These are phyloP conservation scores for Rusavskia elegans DNA, from an alignment of 495 filamentous ascomycete genomes.

Conservation along the genomic window DNA sequence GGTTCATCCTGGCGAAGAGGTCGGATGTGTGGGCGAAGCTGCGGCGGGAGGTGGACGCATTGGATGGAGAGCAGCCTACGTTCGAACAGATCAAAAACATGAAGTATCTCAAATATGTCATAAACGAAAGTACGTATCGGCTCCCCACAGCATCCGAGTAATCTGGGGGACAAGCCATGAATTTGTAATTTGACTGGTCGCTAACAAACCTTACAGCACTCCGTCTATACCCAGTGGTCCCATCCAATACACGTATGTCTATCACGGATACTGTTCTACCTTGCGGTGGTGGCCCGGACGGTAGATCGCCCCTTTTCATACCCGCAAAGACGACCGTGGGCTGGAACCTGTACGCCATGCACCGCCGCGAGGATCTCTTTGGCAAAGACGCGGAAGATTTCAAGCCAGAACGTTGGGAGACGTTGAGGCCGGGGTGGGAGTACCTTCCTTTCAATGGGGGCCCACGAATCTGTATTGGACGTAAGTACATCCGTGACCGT, in stretches of 20 bases:
- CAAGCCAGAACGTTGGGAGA: constrained; percentile 51
- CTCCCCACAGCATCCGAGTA: no score
- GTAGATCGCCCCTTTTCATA: constrained; percentile 26
- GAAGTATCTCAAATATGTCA: constrained; percentile 30
- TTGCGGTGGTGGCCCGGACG: constrained; percentile 32
- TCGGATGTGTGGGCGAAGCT: constrained; percentile 13
- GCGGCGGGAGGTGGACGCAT: constrained; percentile 5
- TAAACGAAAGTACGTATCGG: constrained; percentile 27
- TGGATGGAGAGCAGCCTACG: constrained; percentile 19
- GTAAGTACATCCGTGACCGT: constrained; percentile 37
- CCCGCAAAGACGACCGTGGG: constrained; percentile 22
- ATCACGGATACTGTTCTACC: constrained; percentile 33
- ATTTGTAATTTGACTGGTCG: neutral
- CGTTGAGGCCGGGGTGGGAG: constrained; percentile 31
- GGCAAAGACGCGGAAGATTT: constrained; percentile 34
- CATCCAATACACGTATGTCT: constrained; percentile 34
- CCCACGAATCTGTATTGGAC: constrained; percentile 73
- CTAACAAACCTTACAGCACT: constrained; percentile 24
- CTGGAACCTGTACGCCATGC: constrained; percentile 41
- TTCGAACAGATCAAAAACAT: constrained; percentile 29
- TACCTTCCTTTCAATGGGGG: constrained; percentile 60
- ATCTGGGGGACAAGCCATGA: no score
- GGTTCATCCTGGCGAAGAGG: constrained; percentile 9
- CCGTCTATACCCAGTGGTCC: constrained; percentile 37
- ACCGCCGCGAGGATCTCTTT: constrained; percentile 42